Evolutionary conservation across 257 asterid species (phyloP), one percentile per base, ranked within the genome.

Genomic region (Orobanche coerulescens): DNA sequence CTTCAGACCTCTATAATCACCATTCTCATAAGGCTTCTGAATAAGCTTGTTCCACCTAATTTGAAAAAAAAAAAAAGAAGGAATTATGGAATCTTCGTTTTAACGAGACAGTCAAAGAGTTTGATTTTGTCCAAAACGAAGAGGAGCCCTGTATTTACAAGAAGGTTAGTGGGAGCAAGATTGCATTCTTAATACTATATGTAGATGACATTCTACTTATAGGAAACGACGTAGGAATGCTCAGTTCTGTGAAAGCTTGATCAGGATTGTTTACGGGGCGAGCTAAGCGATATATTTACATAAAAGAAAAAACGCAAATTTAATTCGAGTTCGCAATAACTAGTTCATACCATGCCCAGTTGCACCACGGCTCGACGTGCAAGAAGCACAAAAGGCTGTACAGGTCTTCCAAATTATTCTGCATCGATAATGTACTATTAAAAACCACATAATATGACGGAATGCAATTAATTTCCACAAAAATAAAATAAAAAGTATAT

Each of bases 351-450:
- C 96, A 88, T 5, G 88, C 87, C 96, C 96, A 88, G 68, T 88
- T 88, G 82, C 95, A 88, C 96, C 96, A 88, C 14, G 96, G 95
- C 70, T 88, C 96, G 5, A 88, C 95, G 14, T 73, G 95, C 90
- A 88, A 81, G 81, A 88, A 88, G 79, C 96, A 78, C 73, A 88
- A 66, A 16, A 88, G 90, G 76, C 95, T 88, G 77, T 65, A 88
- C 48, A 88, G 78, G 39, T 88, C 96, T 63, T 85, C 94, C 84
- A 88, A 71, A 63, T 82, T 82, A 69, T 88, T 88, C 95, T 88
- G 88, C 88, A 81, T 49, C 31, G 39, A 47, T 20, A 66, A 40
- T 11, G 39, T 20, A 60, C 15, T 25, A 43, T 18, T 22, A 22
- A 49, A 20, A 3, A 6, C 33, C 30, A 22, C 33, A 13, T 8